Evolutionary conservation across 2,329 filamentous ascomycete species (phyloP), one percentile per base, ranked within the genome.

Genomic region (Fusarium pseudonygamai): DNA sequence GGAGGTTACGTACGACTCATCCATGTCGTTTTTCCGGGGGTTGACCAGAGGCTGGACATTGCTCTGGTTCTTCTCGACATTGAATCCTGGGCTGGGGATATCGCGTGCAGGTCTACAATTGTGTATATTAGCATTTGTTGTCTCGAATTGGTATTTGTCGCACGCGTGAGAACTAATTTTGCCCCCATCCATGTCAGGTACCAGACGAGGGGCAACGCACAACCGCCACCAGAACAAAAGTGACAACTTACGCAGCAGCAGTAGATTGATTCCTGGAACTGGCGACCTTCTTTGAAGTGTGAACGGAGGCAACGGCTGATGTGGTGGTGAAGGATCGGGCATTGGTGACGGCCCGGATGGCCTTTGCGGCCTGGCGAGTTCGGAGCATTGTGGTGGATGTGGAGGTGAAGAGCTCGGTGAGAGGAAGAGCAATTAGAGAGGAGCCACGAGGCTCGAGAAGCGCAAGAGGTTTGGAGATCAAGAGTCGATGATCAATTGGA

Each of bases 31-130:
- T 67, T 85, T 83, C 79, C 87, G 85, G 61, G 85, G 84, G 80
- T 89, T 89, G 78, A 90, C 88, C 69, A 94, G 86, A 69, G 92
- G 91, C 75, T 93, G 91, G 69, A 93, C 89, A 89, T 93, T 90
- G 79, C 86, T 87, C 64, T 84, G 47, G 30, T 84, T 82, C 78
- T 80, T 79, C 57, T 82, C 80, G 65, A 82, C 78, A 74, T 90
- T 90, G 83, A 90, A 90, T 20, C 89, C 86, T 60, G 92, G 88
- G 78, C 90, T 91, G 13, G 93, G 92, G 39, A 84, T 84, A 69
- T 89, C 85, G 82, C 92, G 87, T 45, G 84, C 80, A 76, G 88
- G 75, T 62, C 80, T 77, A 58, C 22, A 24, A 24, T 34, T 7
- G 22, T 79, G 32, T 56, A 13, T 49, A 63, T 76, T 59, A 76